Base-by-base conservation (phyloP, 2,329 filamentous ascomycete species). In the Penicillium brasilianum region DNA sequence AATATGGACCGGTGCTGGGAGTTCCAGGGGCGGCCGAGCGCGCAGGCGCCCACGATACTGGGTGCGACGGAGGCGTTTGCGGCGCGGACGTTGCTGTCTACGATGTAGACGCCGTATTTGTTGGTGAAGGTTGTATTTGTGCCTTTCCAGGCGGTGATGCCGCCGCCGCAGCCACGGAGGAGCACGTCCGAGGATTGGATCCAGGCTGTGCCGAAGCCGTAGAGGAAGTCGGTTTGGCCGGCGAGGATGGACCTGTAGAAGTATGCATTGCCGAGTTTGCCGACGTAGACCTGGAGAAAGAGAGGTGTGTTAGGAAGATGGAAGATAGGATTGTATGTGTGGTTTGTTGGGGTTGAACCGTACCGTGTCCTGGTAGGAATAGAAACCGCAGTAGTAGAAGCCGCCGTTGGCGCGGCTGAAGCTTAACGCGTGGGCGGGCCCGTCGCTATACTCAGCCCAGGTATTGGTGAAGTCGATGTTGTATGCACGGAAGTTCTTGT, bases 71-170 rank as follows among this genome's bases (percentile, higher is more conserved):
- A 79, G 2, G 69, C 41, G 68, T 90, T 90, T 25, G 85, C 84
- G 1, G 85, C 84, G 0, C 79, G 73, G 4, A 88, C 79, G 2
- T 76, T 75, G 0, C 84, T 85, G 30, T 84, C 78, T 51, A 85
- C 81, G 60, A 90, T 83, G 72, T 90, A 90, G 0, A 87, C 84
- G 9, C 88, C 88, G 72, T 89, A 90, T 67, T 87, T 88, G 75
- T 90, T 90, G 5, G 74, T 71, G 55, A 87, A 88, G 0, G 87
- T 88, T 0, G 87, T 90, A 73, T 89, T 89, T 0, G 84, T 82
- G 30, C 85, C 87, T 69, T 90, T 90, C 88, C 88, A 90, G 0
- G 88, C 88, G 0, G 86, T 88, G 57, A 90, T 85, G 11, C 88
- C 88, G 16, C 88, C 88, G 4, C 87, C 86, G 65, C 88, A 90